Base-by-base conservation (phyloP, 1,139 yeast genomes). In the Diutina catenulata region DNA sequence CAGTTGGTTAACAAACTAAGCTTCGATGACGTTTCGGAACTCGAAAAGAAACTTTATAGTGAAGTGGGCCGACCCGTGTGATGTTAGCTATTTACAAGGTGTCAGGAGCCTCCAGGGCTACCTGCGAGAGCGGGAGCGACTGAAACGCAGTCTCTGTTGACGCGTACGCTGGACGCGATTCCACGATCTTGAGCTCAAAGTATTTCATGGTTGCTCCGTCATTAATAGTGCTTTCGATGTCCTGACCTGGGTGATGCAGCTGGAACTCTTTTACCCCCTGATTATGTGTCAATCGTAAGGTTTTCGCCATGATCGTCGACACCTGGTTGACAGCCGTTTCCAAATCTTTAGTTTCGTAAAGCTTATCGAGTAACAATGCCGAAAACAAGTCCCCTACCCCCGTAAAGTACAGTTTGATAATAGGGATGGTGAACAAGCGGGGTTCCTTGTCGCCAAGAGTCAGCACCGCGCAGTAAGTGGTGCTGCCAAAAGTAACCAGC, bases 311-410 rank as follows among this genome's bases (percentile, higher is more conserved):
- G 14, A 31, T 21, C 15, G n/a, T 16, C 25, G 21, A 31, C 3
- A 31, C 35, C 21, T 31, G 18, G 13, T 9, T 18, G 8, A 31
- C 13, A 40, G 37, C 3, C n/a, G 15, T 3, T 31, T 24, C 23
- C 15, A 38, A 9, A 11, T 16, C 15, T 4, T 18, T n/a, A 2
- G n/a, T 16, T 10, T 21, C 5, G 24, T 36, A 31, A 24, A 43
- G 58, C 41, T 78, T 65, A 56, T 84, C 91, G 2, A 82, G 55
- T 28, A 87, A 55, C 35, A 88, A 54, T 0, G 95, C 94, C 0
- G 94, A 74, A 53, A 91, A 86, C 33, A 91, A 60, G 50, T 91
- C 98, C 2, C 98, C 98, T 4, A 91, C 87, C 0, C 98, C 97
- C 2, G 93, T 81, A 55, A 88, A 88, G 45, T 80, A 79, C 2